A percentile compares a stretch with the other conserved stretches of the same genome.
These are phyloP conservation scores for Gymnopilus dilepis DNA, from an alignment of 768 basidiomycete genomes.

Conservation along the genomic window DNA sequence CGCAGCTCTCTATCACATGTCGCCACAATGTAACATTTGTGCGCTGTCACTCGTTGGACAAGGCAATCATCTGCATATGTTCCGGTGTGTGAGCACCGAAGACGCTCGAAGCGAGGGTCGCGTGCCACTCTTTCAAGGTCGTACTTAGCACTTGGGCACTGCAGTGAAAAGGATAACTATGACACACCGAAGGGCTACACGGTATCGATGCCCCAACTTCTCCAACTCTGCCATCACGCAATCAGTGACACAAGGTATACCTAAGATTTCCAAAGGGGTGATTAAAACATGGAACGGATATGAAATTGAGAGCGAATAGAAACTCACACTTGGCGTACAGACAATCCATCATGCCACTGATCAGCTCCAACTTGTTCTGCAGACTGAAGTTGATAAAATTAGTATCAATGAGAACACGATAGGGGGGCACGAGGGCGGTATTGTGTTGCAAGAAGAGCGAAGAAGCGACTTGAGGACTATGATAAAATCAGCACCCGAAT, in stretches of 20 bases:
- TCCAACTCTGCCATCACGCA: slow-evolving; percentile 99
- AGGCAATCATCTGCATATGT: slow-evolving; percentile 99
- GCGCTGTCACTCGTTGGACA: slow-evolving; percentile 92
- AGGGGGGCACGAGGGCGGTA: slow-evolving; percentile 93
- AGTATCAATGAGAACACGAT: slow-evolving; percentile 96
- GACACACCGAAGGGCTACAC: slow-evolving; percentile 88
- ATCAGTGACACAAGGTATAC: slow-evolving; percentile 98
- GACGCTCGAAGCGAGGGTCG: slow-evolving; percentile 94
- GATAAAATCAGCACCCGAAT: slow-evolving; percentile 7
- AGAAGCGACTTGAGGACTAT: slow-evolving; percentile 84
- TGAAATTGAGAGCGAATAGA: neutral
- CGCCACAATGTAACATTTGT: slow-evolving; percentile 96
- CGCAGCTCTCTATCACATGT: slow-evolving; percentile 97
- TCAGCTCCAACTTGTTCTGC: slow-evolving; percentile 95
- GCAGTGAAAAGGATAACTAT: neutral
- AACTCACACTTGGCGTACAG: slow-evolving; percentile 91
- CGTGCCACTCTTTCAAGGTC: slow-evolving; percentile 80
- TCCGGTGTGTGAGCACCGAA: slow-evolving; percentile 90
- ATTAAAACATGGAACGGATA: slow-evolving; percentile 4
- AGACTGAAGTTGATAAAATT: slow-evolving; percentile 99
- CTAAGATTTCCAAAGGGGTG: slow-evolving; percentile 43
- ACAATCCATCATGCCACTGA: slow-evolving; percentile 99
- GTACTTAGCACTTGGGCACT: neutral
- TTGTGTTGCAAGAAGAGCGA: slow-evolving; percentile 96
- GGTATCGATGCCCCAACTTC: slow-evolving; percentile 94